Percentiles rank a stretch among this genome's conserved stretches.
Conservation (phyloP, 768 basidiomycete genomes). For the Podaxis sp. region DNA sequence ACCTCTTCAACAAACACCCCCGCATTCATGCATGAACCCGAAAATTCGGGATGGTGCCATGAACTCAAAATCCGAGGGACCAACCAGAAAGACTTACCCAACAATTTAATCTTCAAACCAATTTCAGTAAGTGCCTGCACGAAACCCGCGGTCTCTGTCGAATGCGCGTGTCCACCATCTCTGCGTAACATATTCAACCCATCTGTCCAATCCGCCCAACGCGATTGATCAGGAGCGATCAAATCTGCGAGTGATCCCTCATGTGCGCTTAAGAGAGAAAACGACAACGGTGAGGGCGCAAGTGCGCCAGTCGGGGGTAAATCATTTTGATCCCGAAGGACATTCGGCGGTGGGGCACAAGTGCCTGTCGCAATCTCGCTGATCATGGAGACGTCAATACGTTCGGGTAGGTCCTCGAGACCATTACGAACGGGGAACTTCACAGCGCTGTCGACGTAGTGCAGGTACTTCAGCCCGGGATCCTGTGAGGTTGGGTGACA, state of each 20-base stretch:
- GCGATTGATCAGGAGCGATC: constrained; percentile 69
- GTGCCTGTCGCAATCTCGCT: constrained; percentile 76
- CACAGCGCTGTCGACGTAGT: constrained; percentile 77
- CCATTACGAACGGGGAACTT: constrained; percentile 79
- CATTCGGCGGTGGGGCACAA: constrained; percentile 63
- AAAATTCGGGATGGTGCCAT: neutral
- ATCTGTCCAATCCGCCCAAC: constrained; percentile 95
- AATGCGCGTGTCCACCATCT: constrained; percentile 79
- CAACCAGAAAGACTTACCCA: constrained; percentile 46
- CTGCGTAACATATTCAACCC: constrained; percentile 83
- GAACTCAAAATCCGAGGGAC: neutral
- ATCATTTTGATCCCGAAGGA: constrained; percentile 57
- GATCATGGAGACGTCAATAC: constrained; percentile 76
- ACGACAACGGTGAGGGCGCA: constrained; percentile 66
- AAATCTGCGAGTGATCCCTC: constrained; percentile 75
- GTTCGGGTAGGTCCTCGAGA: constrained; percentile 82
- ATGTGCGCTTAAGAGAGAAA: constrained; percentile 66
- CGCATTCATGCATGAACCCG: neutral
- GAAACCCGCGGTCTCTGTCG: constrained; percentile 82
- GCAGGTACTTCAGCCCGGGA: constrained; percentile 71
- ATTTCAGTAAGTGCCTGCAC: constrained; percentile 87
- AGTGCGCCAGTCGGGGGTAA: constrained; percentile 49
- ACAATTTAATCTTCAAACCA: constrained; percentile 84
- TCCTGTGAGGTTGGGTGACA: constrained; percentile 44
- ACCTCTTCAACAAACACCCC: neutral